Evolutionary conservation across 345 rosid genomes (phyloP).

Genomic region (Camelina laxa): DNA sequence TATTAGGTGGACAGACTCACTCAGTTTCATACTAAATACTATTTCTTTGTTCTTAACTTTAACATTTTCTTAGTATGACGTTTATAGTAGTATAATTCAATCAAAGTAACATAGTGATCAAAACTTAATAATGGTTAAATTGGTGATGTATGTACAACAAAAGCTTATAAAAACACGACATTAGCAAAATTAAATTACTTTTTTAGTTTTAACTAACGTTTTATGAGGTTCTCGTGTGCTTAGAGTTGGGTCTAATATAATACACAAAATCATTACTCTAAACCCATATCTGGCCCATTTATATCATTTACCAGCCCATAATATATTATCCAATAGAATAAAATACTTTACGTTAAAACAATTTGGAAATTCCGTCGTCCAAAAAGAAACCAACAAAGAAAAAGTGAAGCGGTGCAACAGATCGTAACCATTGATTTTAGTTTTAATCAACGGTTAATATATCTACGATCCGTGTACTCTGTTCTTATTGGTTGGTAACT

Average conservation of each 20-base stretch:
- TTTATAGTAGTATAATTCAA: neutral
- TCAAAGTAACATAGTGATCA: neutral
- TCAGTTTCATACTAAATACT: neutral
- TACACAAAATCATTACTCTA: neutral
- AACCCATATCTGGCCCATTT: neutral
- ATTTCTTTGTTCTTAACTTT: neutral
- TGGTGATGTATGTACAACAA: slow-evolving; percentile 6
- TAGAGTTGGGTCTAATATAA: neutral
- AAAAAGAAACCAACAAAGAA: neutral
- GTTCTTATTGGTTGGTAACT: slow-evolving; percentile 47
- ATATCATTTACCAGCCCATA: slow-evolving; percentile 12
- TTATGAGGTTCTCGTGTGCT: neutral
- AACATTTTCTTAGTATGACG: neutral
- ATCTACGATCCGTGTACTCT: slow-evolving; percentile 41
- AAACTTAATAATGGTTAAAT: neutral
- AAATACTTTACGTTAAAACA: neutral
- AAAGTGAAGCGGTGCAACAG: slow-evolving; percentile 36
- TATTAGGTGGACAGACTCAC: neutral
- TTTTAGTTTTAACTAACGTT: too few species aligned
- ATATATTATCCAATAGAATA: neutral
- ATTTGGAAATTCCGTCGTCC: slow-evolving; percentile 27
- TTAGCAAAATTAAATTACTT: neutral
- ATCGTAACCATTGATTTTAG: slow-evolving; percentile 38
- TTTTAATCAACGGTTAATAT: slow-evolving; percentile 45
- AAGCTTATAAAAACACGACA: neutral